These are phyloP conservation scores for Lachnellula arida DNA, from an alignment of 2,329 filamentous ascomycete genomes.

Conservation along the genomic window DNA sequence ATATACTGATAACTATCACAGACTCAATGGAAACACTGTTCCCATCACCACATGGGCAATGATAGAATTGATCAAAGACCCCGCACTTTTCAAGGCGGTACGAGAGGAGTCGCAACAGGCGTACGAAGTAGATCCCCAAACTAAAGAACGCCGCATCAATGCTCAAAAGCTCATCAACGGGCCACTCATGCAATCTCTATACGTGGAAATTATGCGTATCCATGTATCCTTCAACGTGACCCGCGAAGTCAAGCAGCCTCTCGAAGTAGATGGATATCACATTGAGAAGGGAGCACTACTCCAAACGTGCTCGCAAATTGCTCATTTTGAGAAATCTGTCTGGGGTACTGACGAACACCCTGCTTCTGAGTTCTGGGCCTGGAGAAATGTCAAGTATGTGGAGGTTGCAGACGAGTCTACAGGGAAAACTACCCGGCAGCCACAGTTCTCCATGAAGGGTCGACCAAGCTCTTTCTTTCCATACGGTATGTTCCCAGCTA, in stretches of 20 bases:
- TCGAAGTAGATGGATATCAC: slow-evolving; percentile 13
- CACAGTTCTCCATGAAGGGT: slow-evolving; percentile 11
- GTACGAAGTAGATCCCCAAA: background rate
- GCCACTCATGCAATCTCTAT: slow-evolving; percentile 11
- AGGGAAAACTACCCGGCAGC: slow-evolving; percentile 7
- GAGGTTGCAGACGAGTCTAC: slow-evolving; percentile 16
- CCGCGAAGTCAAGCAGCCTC: slow-evolving; percentile 6
- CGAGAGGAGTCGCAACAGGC: slow-evolving; percentile 5
- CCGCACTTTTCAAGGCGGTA: slow-evolving; percentile 9
- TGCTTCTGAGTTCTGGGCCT: slow-evolving; percentile 14
- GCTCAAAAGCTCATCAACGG: slow-evolving; percentile 8
- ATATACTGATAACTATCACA: slow-evolving; percentile 1
- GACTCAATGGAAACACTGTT: slow-evolving; percentile 17
- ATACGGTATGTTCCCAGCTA: slow-evolving; percentile 1
- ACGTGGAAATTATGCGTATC: slow-evolving; percentile 11
- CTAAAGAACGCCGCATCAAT: slow-evolving; percentile 8
- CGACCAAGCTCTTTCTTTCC: slow-evolving; percentile 14
- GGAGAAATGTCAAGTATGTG: slow-evolving; percentile 17
- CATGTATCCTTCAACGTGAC: slow-evolving; percentile 10
- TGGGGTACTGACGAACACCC: slow-evolving; percentile 16
- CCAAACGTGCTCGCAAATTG: slow-evolving; percentile 12
- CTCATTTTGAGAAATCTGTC: slow-evolving; percentile 4
- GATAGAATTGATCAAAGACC: slow-evolving; percentile 12
- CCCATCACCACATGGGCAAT: slow-evolving; percentile 15
- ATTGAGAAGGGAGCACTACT: slow-evolving; percentile 14